Base-by-base conservation (phyloP, 2,329 filamentous ascomycete species). In the Tolypocladium sp. region DNA sequence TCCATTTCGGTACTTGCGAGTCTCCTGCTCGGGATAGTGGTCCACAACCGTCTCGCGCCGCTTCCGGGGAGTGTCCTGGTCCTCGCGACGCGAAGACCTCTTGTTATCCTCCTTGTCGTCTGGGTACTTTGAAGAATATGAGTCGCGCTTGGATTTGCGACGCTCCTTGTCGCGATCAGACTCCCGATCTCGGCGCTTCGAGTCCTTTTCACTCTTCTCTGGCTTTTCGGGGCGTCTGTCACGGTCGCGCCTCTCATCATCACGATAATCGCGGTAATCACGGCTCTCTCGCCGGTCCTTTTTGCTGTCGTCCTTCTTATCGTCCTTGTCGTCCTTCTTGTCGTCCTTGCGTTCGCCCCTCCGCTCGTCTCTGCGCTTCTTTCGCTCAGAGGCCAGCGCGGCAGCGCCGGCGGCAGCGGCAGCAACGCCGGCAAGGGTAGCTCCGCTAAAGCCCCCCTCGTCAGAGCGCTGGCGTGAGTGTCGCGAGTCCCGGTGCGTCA, bases 361-460 rank as follows among this genome's bases (percentile, higher is more conserved):
- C 8, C 61, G 65, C 27, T 63, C 62, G 27, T 69, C 65, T 38
- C 62, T 63, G 38, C 63, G 61, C 13, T 63, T 63, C 57, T 64
- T 65, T 3, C 67, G 60, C 20, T 67, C 68, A 12, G 70, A 66
- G 12, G 63, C 67, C 30, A 72, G 57, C 13, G 66, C 69, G 5
- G 67, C 67, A 6, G 78, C 79, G 17, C 79, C 79, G 25, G 80
- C 71, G 12, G 78, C 78, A 4, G 79, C 79, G 30, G 77, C 81
- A 37, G 78, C 78, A 49, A 78, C 73, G 25, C 76, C 80, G 35
- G 76, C 74, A 17, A 79, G 73, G n/a, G 79, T 79, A 55, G 74
- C 72, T 64, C 75, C 73, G n/a, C 73, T 73, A 57, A 79, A 69
- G 33, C 70, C 71, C 62, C 70, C 76, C 12, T 73, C 71, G 42